Evolutionary conservation across 805 yeast species (phyloP).

Genomic region (Brettanomyces nanus): DNA sequence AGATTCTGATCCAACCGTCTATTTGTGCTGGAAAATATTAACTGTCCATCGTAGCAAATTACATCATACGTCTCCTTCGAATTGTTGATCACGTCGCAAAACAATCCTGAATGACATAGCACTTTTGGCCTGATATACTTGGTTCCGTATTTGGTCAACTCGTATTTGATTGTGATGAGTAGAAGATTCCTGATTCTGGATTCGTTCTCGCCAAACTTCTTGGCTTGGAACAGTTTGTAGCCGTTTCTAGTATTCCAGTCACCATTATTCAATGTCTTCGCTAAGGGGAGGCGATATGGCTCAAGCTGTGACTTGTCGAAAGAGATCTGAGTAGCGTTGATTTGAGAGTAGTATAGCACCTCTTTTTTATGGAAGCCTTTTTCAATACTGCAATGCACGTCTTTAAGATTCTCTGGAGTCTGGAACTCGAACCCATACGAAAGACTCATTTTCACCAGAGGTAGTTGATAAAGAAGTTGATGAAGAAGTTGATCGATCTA

Average conservation of each 20-base stretch:
- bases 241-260: constrained; percentile 1
- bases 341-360: constrained; percentile 2
- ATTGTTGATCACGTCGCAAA: neutral
- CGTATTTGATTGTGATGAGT: constrained; percentile 1
- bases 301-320: neutral
- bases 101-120: constrained; percentile 2
- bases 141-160: neutral
- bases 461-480: no score
- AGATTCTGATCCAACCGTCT: neutral
- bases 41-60: constrained; percentile 1
- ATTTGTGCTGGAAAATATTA: constrained; percentile 1
- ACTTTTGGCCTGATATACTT: neutral
- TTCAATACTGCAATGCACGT: no score
- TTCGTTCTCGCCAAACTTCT: neutral
- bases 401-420: no score
- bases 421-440: no score
- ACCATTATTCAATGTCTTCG: neutral
- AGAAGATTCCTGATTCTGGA: constrained; percentile 2
- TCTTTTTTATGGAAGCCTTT: constrained; percentile 1
- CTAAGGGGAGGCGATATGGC: neutral
- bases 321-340: neutral
- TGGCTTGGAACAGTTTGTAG: neutral
- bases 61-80: neutral
- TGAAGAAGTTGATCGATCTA: no score
- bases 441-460: no score